Conservation (phyloP, 2,329 filamentous ascomycete genomes). For the Microdochium paspali region DNA sequence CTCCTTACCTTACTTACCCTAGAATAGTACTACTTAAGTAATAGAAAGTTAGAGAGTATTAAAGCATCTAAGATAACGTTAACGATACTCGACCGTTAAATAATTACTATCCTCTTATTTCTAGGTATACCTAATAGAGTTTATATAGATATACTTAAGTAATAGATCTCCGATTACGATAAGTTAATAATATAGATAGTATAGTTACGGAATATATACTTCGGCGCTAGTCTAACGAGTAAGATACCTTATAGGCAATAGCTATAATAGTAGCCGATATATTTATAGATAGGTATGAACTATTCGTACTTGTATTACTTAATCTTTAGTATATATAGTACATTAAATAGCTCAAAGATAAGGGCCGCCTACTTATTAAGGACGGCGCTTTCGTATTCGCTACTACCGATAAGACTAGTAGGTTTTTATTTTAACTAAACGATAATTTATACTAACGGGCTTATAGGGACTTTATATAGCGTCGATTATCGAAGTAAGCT, state of each 20-base stretch:
- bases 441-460: too few relatives aligned
- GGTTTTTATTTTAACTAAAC: too few relatives aligned
- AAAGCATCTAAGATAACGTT: slow-evolving; percentile 66
- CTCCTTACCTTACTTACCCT: too few relatives aligned
- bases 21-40: too few relatives aligned
- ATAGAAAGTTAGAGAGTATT: slow-evolving; percentile 75
- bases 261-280: slow-evolving; percentile 70
- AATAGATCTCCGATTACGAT: slow-evolving; percentile 61
- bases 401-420: slow-evolving; percentile 76
- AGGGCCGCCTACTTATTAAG: slow-evolving; percentile 74
- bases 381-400: slow-evolving; percentile 83
- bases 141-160: slow-evolving; percentile 58
- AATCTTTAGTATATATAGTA: slow-evolving; percentile 84
- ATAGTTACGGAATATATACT: slow-evolving; percentile 58
- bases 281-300: slow-evolving; percentile 66
- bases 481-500: slow-evolving; percentile 28
- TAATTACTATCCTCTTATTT: slow-evolving; percentile 74
- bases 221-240: slow-evolving; percentile 74
- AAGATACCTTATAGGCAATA: slow-evolving; percentile 66
- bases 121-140: slow-evolving; percentile 60
- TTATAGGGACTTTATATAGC: background rate
- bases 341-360: slow-evolving; percentile 84
- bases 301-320: slow-evolving; percentile 72
- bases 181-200: slow-evolving; percentile 59
- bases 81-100: slow-evolving; percentile 80